These are phyloP conservation scores for Paralagenidium karlingii DNA, from an alignment of 352 stramenopile genomes.

Conservation along the genomic window DNA sequence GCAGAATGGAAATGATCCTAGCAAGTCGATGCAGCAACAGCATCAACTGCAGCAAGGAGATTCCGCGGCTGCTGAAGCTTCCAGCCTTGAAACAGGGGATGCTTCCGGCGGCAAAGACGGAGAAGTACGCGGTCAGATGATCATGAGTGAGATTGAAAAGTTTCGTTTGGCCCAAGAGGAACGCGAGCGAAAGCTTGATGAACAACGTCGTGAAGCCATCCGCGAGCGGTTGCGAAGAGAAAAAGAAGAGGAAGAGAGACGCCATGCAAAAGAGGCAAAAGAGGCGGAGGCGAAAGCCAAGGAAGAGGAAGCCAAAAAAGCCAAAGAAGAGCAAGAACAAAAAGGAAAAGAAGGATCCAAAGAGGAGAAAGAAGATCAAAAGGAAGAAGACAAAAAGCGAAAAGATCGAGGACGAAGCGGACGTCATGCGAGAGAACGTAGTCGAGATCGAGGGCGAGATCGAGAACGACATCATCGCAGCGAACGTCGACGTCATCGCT, in stretches of 20 bases:
- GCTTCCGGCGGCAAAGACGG: too few species aligned
- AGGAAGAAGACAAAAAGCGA: constrained; percentile 1
- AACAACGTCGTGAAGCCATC: constrained; percentile 14
- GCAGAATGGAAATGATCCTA: background rate
- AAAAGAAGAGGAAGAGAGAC: constrained; percentile 12
- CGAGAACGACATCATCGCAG: constrained; percentile 8
- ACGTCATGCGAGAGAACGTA: constrained; percentile 3
- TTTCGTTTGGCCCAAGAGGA: constrained; percentile 27
- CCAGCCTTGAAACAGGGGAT: background rate
- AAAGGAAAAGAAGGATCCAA: constrained; percentile 1
- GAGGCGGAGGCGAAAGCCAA: constrained; percentile 1
- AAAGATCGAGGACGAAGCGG: background rate
- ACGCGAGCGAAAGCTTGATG: constrained; percentile 18
- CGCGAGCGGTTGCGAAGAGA: constrained; percentile 13
- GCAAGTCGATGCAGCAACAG: background rate
- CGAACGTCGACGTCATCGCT: constrained; percentile 8
- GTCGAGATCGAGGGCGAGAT: constrained; percentile 5
- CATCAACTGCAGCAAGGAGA: background rate
- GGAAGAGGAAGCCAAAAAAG: background rate
- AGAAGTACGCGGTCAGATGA: constrained; percentile 20
- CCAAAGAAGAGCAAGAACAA: background rate
- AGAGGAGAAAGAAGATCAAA: constrained; percentile 2
- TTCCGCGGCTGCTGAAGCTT: background rate
- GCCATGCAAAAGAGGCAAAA: constrained; percentile 2
- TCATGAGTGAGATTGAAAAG: constrained; percentile 29